Evolutionary conservation across 768 basidiomycete species (phyloP).

Genomic region (Mycena filopes): DNA sequence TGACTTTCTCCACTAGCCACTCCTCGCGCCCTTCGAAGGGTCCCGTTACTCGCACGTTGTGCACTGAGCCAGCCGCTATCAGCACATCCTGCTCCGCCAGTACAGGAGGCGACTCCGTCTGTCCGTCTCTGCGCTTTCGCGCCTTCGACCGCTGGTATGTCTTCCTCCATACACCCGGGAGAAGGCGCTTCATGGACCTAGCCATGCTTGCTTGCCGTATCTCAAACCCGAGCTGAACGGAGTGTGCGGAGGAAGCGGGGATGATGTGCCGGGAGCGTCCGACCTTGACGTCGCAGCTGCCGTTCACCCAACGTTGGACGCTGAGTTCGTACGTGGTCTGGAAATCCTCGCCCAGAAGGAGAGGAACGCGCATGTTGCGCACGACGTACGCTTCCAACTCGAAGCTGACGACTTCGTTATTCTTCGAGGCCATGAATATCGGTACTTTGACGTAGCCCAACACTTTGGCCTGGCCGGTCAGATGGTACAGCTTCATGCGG

Average conservation of each 20-base stretch:
- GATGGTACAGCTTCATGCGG: no score
- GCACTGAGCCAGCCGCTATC: background rate
- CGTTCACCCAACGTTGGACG: conserved; percentile 16
- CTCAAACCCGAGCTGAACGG: conserved; percentile 14
- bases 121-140: background rate
- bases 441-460: conserved; percentile 30
- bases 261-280: conserved; percentile 3
- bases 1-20: background rate
- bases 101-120: background rate
- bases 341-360: conserved; percentile 33
- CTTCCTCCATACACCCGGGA: background rate
- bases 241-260: conserved; percentile 9
- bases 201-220: conserved; percentile 7
- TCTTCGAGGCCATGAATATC: conserved; percentile 1
- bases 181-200: background rate
- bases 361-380: conserved; percentile 34
- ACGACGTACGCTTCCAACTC: conserved; percentile 36
- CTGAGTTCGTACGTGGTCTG: conserved; percentile 29
- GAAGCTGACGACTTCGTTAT: conserved; percentile 22
- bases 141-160: background rate
- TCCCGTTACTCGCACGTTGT: no score
- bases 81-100: conserved; percentile 7
- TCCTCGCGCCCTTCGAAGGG: conserved; percentile 8
- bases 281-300: conserved; percentile 5
- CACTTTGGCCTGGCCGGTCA: no score